Percentiles rank a stretch among this genome's conserved stretches.
Evolutionary conservation across 164 flowering plant species (phyloP).

Genomic region (Annona squamosa): DNA sequence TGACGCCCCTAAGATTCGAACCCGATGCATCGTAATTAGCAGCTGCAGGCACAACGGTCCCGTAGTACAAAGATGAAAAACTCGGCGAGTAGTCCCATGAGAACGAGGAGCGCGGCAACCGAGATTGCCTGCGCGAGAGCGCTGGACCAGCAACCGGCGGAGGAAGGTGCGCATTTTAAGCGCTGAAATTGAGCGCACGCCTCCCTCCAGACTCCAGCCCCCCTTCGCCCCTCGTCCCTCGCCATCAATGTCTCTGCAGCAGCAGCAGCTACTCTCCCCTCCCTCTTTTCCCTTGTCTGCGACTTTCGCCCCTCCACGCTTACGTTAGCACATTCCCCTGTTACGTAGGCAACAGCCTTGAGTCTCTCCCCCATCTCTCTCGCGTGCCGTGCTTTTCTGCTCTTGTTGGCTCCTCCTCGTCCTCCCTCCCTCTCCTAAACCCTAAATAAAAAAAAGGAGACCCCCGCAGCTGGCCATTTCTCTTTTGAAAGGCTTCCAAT

Average conservation of each 20-base stretch:
- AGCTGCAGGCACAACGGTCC: too few relatives aligned
- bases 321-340: conserved; percentile 29
- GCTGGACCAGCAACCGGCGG: conserved; percentile 4
- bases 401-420: conserved; percentile 22
- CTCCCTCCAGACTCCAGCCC: background rate
- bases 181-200: conserved; percentile 39
- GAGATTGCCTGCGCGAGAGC: background rate
- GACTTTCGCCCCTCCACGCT: conserved; percentile 11
- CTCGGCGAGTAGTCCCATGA: background rate
- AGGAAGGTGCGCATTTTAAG: conserved; percentile 32
- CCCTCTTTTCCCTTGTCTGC: background rate
- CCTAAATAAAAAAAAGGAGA: too few relatives aligned
- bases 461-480: too few relatives aligned
- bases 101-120: background rate
- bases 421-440: conserved; percentile 3
- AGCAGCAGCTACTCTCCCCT: too few relatives aligned
- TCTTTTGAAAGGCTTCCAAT: background rate
- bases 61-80: too few relatives aligned
- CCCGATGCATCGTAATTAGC: too few relatives aligned
- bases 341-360: conserved; percentile 22
- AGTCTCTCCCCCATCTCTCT: conserved; percentile 10
- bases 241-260: background rate
- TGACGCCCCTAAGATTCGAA: too few relatives aligned
- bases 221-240: background rate
- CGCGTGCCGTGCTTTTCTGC: conserved; percentile 45